A percentile compares a stretch with the other conserved stretches of the same genome.
Conservation (phyloP, 2,329 filamentous ascomycete species). For the Colletotrichum tropicicola region DNA sequence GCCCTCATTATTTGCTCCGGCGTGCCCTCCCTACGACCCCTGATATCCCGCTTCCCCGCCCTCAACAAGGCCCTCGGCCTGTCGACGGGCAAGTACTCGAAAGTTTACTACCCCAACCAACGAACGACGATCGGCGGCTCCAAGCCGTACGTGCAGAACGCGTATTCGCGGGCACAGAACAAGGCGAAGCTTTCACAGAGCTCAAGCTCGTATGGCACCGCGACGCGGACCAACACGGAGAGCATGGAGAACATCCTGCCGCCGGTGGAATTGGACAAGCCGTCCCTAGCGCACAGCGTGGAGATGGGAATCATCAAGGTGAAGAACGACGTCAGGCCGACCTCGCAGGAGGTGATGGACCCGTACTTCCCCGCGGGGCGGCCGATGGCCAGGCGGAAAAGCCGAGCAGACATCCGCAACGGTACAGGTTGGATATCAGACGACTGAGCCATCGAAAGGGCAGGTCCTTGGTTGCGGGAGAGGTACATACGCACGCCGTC, state of each 20-base stretch:
- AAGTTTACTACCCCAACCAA: constrained; percentile 21
- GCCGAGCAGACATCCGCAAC: neutral
- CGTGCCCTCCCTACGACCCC: constrained; percentile 41
- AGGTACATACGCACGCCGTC: neutral
- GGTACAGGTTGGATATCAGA: constrained; percentile 23
- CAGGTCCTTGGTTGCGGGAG: neutral
- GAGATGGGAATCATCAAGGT: constrained; percentile 28
- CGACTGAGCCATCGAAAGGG: neutral
- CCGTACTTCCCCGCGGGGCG: constrained; percentile 22
- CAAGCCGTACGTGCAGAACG: constrained; percentile 15
- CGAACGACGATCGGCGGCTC: constrained; percentile 22
- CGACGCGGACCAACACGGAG: constrained; percentile 6
- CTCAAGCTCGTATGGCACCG: constrained; percentile 8
- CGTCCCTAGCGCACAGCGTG: constrained; percentile 18
- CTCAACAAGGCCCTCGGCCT: constrained; percentile 40
- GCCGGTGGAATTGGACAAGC: constrained; percentile 15
- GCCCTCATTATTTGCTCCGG: constrained; percentile 43
- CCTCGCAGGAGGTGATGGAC: constrained; percentile 18
- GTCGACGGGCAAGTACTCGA: constrained; percentile 31
- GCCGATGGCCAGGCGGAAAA: constrained; percentile 15
- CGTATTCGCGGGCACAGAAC: constrained; percentile 10
- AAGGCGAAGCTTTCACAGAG: constrained; percentile 13
- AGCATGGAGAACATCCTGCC: constrained; percentile 26
- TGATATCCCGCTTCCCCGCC: constrained; percentile 38
- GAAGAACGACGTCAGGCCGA: constrained; percentile 8